These are phyloP conservation scores for Podospora didyma DNA, from an alignment of 495 filamentous ascomycete species.

Conservation along the genomic window DNA sequence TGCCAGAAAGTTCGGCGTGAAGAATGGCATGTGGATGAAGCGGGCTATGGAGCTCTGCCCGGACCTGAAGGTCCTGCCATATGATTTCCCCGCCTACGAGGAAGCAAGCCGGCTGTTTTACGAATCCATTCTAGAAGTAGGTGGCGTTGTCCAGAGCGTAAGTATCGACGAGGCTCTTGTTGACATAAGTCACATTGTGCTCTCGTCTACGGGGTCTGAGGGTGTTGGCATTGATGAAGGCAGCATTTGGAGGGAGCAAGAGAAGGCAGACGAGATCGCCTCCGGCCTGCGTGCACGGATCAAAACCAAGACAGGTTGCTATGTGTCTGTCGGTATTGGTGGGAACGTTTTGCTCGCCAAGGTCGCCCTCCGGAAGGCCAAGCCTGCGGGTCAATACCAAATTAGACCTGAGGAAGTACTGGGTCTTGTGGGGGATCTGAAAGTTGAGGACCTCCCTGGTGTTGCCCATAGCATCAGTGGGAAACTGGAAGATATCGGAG, in stretches of 20 bases:
- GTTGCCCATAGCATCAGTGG: constrained; percentile 81
- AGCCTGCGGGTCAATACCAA: constrained; percentile 89
- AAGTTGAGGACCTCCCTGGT: constrained; percentile 78
- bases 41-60: constrained; percentile 77
- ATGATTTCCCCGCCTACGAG: constrained; percentile 93
- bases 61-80: constrained; percentile 78
- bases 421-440: constrained; percentile 68
- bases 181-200: constrained; percentile 66
- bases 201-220: constrained; percentile 62
- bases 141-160: constrained; percentile 86
- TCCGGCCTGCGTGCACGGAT: constrained; percentile 60
- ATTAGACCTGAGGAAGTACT: constrained; percentile 75
- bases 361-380: constrained; percentile 84
- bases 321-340: constrained; percentile 92
- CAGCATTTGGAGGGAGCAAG: constrained; percentile 76
- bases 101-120: constrained; percentile 88
- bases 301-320: constrained; percentile 70
- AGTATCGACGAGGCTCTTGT: constrained; percentile 93
- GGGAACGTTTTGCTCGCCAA: constrained; percentile 88
- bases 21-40: constrained; percentile 99
- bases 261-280: constrained; percentile 73
- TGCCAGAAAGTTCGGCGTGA: constrained; percentile 78
- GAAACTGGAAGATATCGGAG: constrained; percentile 81
- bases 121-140: constrained; percentile 70
- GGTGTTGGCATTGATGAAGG: constrained; percentile 66